Evolutionary conservation across 108 stramenopile species (phyloP).

Genomic region (Schizochytrium sp.): DNA sequence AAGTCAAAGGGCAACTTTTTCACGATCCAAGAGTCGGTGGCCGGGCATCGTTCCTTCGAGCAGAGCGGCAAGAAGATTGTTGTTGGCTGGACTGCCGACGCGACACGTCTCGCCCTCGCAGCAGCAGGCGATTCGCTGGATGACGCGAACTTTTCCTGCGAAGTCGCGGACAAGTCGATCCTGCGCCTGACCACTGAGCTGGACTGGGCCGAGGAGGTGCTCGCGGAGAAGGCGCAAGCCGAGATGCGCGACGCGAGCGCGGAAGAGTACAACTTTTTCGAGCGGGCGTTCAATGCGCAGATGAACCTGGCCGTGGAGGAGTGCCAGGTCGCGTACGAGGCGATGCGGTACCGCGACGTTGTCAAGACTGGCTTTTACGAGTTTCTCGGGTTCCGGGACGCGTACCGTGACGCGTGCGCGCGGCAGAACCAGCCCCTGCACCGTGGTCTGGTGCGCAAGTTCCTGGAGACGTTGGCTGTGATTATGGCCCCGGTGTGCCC

Average conservation of each 20-base stretch:
- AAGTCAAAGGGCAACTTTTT: conserved; percentile 97
- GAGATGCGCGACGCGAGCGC: conserved; percentile 29
- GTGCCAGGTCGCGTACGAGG: conserved; percentile 49
- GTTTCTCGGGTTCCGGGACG: conserved; percentile 74
- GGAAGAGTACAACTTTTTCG: conserved; percentile 28
- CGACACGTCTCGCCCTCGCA: conserved; percentile 81
- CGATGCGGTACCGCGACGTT: conserved; percentile 66
- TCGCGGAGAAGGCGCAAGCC: conserved; percentile 38
- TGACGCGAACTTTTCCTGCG: conserved; percentile 93
- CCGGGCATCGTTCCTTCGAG: conserved; percentile 50
- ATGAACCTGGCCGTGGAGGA: conserved; percentile 68
- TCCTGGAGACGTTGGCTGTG: conserved; percentile 26
- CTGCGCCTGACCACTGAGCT: conserved; percentile 75
- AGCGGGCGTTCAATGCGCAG: conserved; percentile 72
- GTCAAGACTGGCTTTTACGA: conserved; percentile 83
- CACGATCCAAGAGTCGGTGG: conserved; percentile 79
- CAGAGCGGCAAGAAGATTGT: conserved; percentile 25
- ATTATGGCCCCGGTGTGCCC: conserved; percentile 79
- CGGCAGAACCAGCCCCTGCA: conserved; percentile 76
- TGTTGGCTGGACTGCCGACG: conserved; percentile 53
- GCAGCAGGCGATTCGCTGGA: conserved; percentile 92
- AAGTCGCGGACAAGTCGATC: conserved; percentile 78
- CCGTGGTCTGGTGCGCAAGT: conserved; percentile 45
- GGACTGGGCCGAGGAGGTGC: conserved; percentile 65
- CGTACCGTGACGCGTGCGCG: conserved; percentile 81